Conservation (phyloP, 345 rosid species). For the Firmiana major region DNA sequence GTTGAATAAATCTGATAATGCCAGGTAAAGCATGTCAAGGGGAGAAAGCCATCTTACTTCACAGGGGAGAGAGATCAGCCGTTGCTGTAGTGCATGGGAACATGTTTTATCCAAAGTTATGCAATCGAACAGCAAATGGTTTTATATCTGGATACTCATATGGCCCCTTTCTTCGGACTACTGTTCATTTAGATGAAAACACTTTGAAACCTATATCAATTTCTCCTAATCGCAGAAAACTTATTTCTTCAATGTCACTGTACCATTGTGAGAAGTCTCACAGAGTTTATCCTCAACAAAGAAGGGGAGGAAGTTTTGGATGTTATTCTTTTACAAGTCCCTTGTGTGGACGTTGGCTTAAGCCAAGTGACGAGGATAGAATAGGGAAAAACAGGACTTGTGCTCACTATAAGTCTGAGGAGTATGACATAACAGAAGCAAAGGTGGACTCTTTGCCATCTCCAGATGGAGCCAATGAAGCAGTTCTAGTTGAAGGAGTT, state of each 20-base stretch:
- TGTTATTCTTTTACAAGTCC: constrained; percentile 24
- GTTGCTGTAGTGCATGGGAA: constrained; percentile 25
- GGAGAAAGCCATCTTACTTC: constrained; percentile 25
- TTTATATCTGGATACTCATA: constrained; percentile 23
- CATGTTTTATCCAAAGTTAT: constrained; percentile 22
- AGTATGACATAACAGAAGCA: constrained; percentile 54
- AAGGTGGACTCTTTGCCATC: constrained; percentile 47
- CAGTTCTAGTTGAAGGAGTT: constrained; percentile 42
- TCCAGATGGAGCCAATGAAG: constrained; percentile 52
- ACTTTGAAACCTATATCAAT: constrained; percentile 18
- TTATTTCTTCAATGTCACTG: constrained; percentile 18
- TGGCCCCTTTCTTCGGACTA: constrained; percentile 14
- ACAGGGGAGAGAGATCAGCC: constrained; percentile 25
- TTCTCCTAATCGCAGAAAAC: constrained; percentile 24
- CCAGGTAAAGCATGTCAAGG: constrained; percentile 43
- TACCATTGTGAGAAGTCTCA: constrained; percentile 26
- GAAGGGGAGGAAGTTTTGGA: constrained; percentile 26
- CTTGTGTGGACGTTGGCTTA: constrained; percentile 25
- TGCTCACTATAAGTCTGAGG: constrained; percentile 78
- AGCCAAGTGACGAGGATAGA: constrained; percentile 15
- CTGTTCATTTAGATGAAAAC: constrained; percentile 24
- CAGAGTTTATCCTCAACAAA: constrained; percentile 1
- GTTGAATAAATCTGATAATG: constrained; percentile 10
- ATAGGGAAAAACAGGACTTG: constrained; percentile 33
- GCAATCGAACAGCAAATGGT: constrained; percentile 26